Conservation (phyloP, 345 rosid genomes). For the Populus simonii region DNA sequence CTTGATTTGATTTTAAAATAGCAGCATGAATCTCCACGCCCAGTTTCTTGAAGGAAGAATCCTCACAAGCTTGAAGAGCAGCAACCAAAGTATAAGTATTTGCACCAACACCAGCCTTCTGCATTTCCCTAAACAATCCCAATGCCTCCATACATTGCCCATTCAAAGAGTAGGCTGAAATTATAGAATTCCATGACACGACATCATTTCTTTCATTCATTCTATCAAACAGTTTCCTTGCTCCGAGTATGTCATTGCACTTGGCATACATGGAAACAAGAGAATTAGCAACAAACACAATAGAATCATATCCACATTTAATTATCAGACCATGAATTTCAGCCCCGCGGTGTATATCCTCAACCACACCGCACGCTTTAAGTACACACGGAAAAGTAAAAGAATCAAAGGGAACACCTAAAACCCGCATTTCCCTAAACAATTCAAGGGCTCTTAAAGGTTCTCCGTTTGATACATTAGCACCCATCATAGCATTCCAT, state of each 20-base stretch:
- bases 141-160: slow-evolving; percentile 54
- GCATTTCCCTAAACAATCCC: slow-evolving; percentile 55
- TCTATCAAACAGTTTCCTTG: slow-evolving; percentile 57
- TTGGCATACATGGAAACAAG: slow-evolving; percentile 79
- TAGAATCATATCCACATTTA: slow-evolving; percentile 45
- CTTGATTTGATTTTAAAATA: slow-evolving; percentile 45
- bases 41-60: slow-evolving; percentile 35
- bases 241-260: slow-evolving; percentile 55
- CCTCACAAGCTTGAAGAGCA: slow-evolving; percentile 67
- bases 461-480: slow-evolving; percentile 52
- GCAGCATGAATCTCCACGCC: slow-evolving; percentile 77
- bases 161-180: slow-evolving; percentile 54
- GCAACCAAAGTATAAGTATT: slow-evolving; percentile 60
- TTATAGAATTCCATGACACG: slow-evolving; percentile 76
- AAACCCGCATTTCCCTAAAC: slow-evolving; percentile 46
- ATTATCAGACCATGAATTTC: slow-evolving; percentile 58
- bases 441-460: slow-evolving; percentile 47
- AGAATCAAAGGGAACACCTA: slow-evolving; percentile 51
- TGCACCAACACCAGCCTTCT: slow-evolving; percentile 37
- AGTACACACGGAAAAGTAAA: slow-evolving; percentile 54
- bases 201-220: slow-evolving; percentile 46
- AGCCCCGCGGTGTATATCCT: slow-evolving; percentile 42
- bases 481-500: slow-evolving; percentile 81
- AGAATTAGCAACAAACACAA: slow-evolving; percentile 53
- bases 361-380: slow-evolving; percentile 57